Base-by-base conservation (phyloP, 129 eudicot species). In the Kitagawia praeruptora region DNA sequence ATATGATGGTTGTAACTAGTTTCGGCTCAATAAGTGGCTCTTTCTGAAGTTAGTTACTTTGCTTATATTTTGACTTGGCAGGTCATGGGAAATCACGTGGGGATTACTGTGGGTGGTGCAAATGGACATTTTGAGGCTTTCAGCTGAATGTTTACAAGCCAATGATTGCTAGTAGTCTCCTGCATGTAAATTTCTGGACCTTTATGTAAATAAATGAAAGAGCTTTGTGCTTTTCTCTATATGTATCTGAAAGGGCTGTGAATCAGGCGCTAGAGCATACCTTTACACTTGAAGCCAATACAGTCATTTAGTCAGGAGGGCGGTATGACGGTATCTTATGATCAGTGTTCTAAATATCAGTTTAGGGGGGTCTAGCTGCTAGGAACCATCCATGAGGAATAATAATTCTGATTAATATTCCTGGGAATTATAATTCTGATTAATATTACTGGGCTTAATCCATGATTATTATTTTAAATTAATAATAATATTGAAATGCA, bases 81-180 rank as follows among this genome's bases (percentile, higher is more conserved):
- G 97, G 91, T 89, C 46, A 90, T 92, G 89, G 99, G 99, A 83
- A 95, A 95, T 85, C 94, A 95, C 49, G 99, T 95, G 19, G 97
- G 93, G 15, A 79, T 95, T 83, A 92, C 99, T 19, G 95, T 95
- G 19, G 99, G 97, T 48, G 99, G 93, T 79, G 85, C 94, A 75
- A 92, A 92, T 87, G 99, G 99, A 73, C 99, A 95, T 85, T 95
- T 95, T 85, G 99, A 95, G n/a, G n/a, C n/a, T n/a, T n/a, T n/a
- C n/a, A n/a, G 87, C 87, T 95, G 80, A 95, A 95, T 73, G 99
- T 95, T 42, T 95, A 88, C 84, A 95, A 95, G 87, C 99, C 97
- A 42, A 84, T 95, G 88, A 95, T 95, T 40, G 99, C 99, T 56
- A 92, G 88, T 77, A 78, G 80, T 80, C 95, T 92, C 31, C 84